Evolutionary conservation across 225 moss, liverwort and hornwort genomes (phyloP).

Genomic region (Thuidium tamariscinum): DNA sequence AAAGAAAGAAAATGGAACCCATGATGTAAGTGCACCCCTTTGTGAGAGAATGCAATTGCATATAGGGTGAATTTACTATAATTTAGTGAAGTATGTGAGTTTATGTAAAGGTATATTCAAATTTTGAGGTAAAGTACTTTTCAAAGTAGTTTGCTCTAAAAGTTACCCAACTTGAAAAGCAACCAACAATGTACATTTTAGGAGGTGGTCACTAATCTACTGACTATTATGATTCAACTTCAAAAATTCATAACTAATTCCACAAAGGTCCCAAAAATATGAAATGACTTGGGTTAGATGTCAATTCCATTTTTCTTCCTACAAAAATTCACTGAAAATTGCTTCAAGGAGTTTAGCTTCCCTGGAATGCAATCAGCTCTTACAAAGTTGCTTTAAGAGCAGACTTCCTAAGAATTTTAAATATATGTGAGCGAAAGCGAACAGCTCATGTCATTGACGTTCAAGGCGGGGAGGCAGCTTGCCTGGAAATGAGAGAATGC

Average conservation of each 20-base stretch:
- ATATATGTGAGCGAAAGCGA: neutral
- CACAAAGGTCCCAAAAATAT: neutral
- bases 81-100: neutral
- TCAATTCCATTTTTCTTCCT: neutral
- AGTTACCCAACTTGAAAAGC: neutral
- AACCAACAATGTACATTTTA: neutral
- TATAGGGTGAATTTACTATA: accelerated
- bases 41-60: neutral
- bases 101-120: neutral
- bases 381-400: neutral
- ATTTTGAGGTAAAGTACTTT: neutral
- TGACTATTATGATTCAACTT: accelerated
- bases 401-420: neutral
- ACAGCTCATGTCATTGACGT: neutral
- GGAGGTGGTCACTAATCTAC: too few species aligned
- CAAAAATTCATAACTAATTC: neutral
- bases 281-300: neutral
- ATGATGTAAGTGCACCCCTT: neutral
- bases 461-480: neutral
- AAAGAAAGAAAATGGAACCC: neutral
- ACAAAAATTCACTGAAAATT: neutral
- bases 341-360: neutral
- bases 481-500: neutral
- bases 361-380: neutral
- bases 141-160: neutral